Evolutionary conservation across 2,329 filamentous ascomycete species (phyloP).

Genomic region (Grosmannia serpens): DNA sequence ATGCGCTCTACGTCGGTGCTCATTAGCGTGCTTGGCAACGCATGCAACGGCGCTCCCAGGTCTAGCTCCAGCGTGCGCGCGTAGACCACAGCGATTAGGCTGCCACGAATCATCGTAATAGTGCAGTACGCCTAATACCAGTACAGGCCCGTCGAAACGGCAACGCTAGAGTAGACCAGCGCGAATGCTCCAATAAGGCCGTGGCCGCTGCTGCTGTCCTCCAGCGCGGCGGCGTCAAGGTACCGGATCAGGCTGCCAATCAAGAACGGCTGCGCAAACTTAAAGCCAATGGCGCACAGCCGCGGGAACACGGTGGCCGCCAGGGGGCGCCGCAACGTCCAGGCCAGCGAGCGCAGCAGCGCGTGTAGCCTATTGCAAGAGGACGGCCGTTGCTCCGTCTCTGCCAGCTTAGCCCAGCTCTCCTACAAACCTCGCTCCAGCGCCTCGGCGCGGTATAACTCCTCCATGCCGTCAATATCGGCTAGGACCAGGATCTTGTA

Average conservation of each 20-base stretch:
- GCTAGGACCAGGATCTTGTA: not conserved
- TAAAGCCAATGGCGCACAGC: slow-evolving; percentile 22
- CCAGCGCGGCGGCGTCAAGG: slow-evolving; percentile 16
- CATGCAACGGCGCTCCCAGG: not conserved
- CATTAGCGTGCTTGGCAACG: slow-evolving; percentile 16
- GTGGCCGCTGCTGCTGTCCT: slow-evolving; percentile 16
- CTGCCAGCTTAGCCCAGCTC: not conserved
- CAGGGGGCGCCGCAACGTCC: slow-evolving; percentile 13
- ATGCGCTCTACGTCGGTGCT: slow-evolving; percentile 30
- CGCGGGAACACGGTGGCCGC: slow-evolving; percentile 20
- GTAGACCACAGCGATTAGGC: slow-evolving; percentile 3
- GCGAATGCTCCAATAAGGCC: slow-evolving; percentile 23
- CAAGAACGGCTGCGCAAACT: slow-evolving; percentile 25
- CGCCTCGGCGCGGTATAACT: not conserved
- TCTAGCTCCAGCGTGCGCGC: not conserved
- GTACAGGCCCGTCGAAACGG: slow-evolving; percentile 25
- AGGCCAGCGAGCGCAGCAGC: not conserved
- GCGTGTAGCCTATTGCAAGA: not conserved
- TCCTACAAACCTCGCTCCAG: not conserved
- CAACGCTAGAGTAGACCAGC: slow-evolving; percentile 27
- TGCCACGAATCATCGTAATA: slow-evolving; percentile 4
- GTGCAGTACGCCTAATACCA: slow-evolving; percentile 15
- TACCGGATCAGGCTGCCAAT: slow-evolving; percentile 22
- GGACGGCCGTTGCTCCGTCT: not conserved
- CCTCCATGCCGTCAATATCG: slow-evolving; percentile 1